A percentile compares a stretch with the other conserved stretches of the same genome.
phyloP scores from a whole-genome alignment of 306 rosid genomes.

The Pyrus pyrifolia region DNA sequence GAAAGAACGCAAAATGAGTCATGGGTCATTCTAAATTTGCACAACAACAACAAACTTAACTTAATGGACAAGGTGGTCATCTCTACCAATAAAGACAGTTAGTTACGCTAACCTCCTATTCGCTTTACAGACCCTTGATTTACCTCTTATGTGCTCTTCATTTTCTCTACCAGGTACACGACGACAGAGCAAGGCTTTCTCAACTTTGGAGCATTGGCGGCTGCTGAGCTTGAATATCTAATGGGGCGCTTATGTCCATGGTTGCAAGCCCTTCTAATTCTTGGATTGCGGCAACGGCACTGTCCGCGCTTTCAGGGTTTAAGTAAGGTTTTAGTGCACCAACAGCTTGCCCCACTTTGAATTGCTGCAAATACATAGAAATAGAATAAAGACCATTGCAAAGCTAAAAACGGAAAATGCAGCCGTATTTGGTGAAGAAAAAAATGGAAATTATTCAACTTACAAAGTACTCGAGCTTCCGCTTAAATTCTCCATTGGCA shows the following conservation, averaged over 20 bases:
- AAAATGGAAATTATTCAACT: conserved; percentile 20
- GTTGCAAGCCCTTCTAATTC: conserved; percentile 61
- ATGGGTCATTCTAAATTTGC: conserved; percentile 16
- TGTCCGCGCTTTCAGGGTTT: conserved; percentile 45
- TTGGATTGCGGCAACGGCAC: conserved; percentile 52
- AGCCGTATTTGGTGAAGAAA: not conserved
- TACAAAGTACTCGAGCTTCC: conserved; percentile 68
- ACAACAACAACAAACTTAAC: conserved; percentile 42
- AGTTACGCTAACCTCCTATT: conserved; percentile 63
- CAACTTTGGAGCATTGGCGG: conserved; percentile 21
- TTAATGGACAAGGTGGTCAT: conserved; percentile 38
- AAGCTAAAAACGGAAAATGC: not conserved
- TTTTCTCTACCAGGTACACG: conserved; percentile 29
- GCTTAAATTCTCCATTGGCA: conserved; percentile 41
- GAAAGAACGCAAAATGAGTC: not conserved
- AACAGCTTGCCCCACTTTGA: conserved; percentile 60
- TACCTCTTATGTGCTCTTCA: conserved; percentile 36
- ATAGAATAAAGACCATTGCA: conserved; percentile 12
- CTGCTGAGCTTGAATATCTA: conserved; percentile 36
- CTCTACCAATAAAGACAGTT: conserved; percentile 42
- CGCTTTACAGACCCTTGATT: conserved; percentile 45
- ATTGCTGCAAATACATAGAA: conserved; percentile 46
- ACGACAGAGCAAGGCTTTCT: conserved; percentile 13
- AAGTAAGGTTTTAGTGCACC: conserved; percentile 55
- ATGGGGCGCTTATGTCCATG: conserved; percentile 53